A percentile compares a stretch with the other conserved stretches of the same genome.
Conservation (phyloP, 2,329 filamentous ascomycete species). For the Stagonosporopsis vannaccii region DNA sequence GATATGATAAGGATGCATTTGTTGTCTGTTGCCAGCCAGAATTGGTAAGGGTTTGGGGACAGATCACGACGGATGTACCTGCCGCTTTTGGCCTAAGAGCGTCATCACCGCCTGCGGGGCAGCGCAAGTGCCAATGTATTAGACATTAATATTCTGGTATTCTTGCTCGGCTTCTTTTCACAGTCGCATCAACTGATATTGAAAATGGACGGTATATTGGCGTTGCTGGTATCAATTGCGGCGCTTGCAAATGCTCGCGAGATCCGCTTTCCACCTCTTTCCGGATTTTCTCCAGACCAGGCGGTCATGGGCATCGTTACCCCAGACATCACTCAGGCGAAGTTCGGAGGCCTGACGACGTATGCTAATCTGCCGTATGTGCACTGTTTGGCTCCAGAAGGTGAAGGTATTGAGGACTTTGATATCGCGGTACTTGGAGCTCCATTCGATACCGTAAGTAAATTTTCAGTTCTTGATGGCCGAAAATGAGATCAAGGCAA, state of each 20-base stretch:
- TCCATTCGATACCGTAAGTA: slow-evolving; percentile 57
- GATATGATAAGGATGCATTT: slow-evolving; percentile 3
- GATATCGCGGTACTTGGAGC: slow-evolving; percentile 60
- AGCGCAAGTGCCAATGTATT: background rate
- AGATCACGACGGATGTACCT: slow-evolving; percentile 10
- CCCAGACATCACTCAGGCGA: slow-evolving; percentile 42
- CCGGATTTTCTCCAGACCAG: slow-evolving; percentile 46
- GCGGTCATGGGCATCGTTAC: slow-evolving; percentile 28
- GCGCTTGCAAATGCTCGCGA: slow-evolving; percentile 43
- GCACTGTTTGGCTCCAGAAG: slow-evolving; percentile 52
- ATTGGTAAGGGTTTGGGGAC: background rate
- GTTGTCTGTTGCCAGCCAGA: background rate
- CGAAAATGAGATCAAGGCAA: background rate
- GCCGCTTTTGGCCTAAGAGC: slow-evolving; percentile 1
- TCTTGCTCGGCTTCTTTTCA: background rate
- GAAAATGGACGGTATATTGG: background rate
- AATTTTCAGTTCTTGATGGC: background rate
- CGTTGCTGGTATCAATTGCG: background rate
- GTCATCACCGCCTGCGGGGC: slow-evolving; percentile 9
- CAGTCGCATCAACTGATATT: background rate
- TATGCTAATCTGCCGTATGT: slow-evolving; percentile 59
- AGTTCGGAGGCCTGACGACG: slow-evolving; percentile 55
- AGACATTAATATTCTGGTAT: background rate
- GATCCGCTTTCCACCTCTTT: slow-evolving; percentile 54
- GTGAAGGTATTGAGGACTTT: slow-evolving; percentile 50